Percentiles rank a stretch among this genome's conserved stretches.
Evolutionary conservation across 2,329 filamentous ascomycete genomes (phyloP).

Genomic region (Colletotrichum sojae): DNA sequence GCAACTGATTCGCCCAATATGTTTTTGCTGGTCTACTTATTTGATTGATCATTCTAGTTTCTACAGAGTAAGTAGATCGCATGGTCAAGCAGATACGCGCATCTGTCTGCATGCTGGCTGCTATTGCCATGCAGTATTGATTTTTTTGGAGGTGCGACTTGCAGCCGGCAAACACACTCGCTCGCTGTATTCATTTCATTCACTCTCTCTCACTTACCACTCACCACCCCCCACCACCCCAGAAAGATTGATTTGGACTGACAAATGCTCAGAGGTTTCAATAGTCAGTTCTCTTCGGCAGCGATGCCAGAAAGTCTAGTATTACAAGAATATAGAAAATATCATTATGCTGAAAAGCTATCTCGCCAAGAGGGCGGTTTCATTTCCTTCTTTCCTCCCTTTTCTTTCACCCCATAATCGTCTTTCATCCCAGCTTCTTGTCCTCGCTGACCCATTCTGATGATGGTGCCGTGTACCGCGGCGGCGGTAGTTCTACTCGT

Average conservation of each 20-base stretch:
- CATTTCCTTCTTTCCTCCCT: no score
- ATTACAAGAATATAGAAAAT: conserved; percentile 34
- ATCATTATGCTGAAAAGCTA: conserved; percentile 40
- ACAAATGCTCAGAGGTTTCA: not conserved
- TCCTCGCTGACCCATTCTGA: conserved; percentile 35
- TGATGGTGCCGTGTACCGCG: conserved; percentile 28
- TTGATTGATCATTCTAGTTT: no score
- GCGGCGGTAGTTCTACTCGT: conserved; percentile 36
- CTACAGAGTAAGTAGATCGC: no score
- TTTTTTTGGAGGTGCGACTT: no score
- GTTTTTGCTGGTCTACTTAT: no score
- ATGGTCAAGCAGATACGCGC: no score
- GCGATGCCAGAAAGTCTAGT: conserved; percentile 31
- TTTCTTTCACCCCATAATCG: not conserved
- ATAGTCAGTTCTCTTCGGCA: conserved; percentile 12
- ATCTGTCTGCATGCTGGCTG: no score
- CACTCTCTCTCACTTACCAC: no score
- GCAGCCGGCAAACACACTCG: no score
- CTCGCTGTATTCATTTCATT: no score
- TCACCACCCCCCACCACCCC: no score
- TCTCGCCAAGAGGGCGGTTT: conserved; percentile 14
- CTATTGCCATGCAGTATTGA: not conserved
- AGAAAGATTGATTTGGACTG: not conserved
- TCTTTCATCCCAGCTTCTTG: conserved; percentile 29
- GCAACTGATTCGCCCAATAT: not conserved